Evolutionary conservation across 208 protist genomes (phyloP).

Genomic region (Trypanosoma lewisi): DNA sequence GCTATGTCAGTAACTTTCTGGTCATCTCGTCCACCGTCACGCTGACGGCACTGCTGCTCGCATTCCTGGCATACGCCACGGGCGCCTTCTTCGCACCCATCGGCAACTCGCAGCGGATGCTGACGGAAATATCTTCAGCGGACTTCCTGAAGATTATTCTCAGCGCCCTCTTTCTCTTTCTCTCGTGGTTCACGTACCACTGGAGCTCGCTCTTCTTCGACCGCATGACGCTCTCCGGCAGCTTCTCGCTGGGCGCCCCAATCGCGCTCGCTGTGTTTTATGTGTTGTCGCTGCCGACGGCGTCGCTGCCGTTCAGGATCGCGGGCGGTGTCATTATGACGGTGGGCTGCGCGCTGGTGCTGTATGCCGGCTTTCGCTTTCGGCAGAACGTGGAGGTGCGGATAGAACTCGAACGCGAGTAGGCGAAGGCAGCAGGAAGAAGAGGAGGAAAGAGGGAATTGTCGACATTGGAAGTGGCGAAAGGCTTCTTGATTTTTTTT

Average conservation of each 20-base stretch:
- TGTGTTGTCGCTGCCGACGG: constrained; percentile 12
- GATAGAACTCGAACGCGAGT: constrained; percentile 26
- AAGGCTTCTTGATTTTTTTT: neutral
- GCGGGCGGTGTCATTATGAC: constrained; percentile 16
- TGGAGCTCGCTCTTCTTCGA: constrained; percentile 33
- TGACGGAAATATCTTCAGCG: constrained; percentile 7
- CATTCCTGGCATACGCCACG: constrained; percentile 8
- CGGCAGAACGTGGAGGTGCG: constrained; percentile 25
- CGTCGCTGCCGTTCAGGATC: constrained; percentile 8
- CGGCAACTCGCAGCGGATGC: neutral
- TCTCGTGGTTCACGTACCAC: constrained; percentile 29
- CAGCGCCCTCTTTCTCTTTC: constrained; percentile 25
- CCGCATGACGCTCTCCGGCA: constrained; percentile 28
- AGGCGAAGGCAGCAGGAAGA: neutral
- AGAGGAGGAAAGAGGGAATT: neutral
- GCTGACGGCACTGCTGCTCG: constrained; percentile 10
- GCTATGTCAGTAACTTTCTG: constrained; percentile 25
- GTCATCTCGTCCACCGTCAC: constrained; percentile 25
- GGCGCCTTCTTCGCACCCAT: constrained; percentile 16
- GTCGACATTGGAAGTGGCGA: neutral
- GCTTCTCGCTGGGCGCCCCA: constrained; percentile 26
- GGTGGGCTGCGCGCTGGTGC: constrained; percentile 21
- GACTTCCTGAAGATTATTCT: constrained; percentile 28
- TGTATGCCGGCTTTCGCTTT: constrained; percentile 23
- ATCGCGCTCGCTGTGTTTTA: constrained; percentile 24